Evolutionary conservation across 1,139 yeast genomes (phyloP), one percentile per base, ranked within the genome.

Genomic region (Geotrichum carabidarum): DNA sequence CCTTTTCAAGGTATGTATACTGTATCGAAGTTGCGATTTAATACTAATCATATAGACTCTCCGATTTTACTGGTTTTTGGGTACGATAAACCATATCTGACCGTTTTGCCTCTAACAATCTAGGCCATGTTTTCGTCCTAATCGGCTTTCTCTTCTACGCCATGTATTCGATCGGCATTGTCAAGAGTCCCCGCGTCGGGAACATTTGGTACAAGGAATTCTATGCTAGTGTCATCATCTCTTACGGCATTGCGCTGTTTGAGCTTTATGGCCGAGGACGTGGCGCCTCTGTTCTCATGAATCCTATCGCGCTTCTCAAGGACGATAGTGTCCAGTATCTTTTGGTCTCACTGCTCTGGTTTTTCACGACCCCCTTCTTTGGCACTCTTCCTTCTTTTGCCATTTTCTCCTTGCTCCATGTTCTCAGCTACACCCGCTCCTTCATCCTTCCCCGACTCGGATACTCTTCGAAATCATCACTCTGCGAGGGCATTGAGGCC

Each of bases 191-290:
- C n/a, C 53, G 55, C 9, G 43, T 51, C 8, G 78, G 76, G 60
- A 60, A 65, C 52, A 69, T 74, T 56, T 78, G 85, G 76, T 89
- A 87, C 72, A 76, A 80, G 54, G 65, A 80, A 55, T 78, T 87
- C 1, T 82, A 82, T 59, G 51, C 83, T 11, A 86, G 93, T 14
- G 83, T 86, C 6, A 68, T 87, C 50, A 79, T 78, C 62, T 83
- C 95, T 40, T 90, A 88, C 70, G 90, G 89, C 27, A 81, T 91
- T 60, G 86, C 89, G 57, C 71, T 86, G 34, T 83, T 76, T 70
- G 93, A 89, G 64, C 69, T 74, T 56, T 71, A 63, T 64, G 50
- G 53, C 44, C 66, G 63, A 57, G 63, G 60, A 48, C 57, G 51
- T 59, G 41, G 37, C 12, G 15, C 27, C 11, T 36, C 45, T 30